phyloP scores from a whole-genome alignment of 2,329 filamentous ascomycete genomes.

The Elsinoe ampelina region DNA sequence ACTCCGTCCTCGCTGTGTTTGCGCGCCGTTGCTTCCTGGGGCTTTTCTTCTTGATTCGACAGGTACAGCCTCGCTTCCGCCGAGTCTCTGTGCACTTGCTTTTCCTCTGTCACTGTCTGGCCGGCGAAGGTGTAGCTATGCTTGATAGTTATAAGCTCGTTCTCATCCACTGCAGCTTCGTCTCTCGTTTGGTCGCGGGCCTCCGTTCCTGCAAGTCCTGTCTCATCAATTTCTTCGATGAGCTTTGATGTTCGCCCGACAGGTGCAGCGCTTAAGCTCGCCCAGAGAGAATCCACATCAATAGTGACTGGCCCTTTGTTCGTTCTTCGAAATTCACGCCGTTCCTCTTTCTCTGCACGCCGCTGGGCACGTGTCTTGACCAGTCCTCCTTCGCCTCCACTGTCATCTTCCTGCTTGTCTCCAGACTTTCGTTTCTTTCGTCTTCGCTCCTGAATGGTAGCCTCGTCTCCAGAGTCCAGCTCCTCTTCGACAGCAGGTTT shows the following conservation, averaged over 20 bases:
- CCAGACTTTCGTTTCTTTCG: conserved; percentile 32
- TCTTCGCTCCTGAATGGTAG: conserved; percentile 43
- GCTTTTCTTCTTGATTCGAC: conserved; percentile 29
- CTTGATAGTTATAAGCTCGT: conserved; percentile 46
- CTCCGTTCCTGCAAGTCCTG: conserved; percentile 14
- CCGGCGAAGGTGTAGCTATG: conserved; percentile 50
- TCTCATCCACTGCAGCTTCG: conserved; percentile 15
- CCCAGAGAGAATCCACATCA: conserved; percentile 48
- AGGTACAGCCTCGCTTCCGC: conserved; percentile 48
- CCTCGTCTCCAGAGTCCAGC: conserved; percentile 48
- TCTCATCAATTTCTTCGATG: conserved; percentile 4
- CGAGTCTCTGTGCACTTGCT: conserved; percentile 43
- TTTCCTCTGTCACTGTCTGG: conserved; percentile 45
- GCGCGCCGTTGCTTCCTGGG: conserved; percentile 27
- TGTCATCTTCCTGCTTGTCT: conserved; percentile 29
- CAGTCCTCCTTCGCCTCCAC: conserved; percentile 41
- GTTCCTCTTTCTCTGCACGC: conserved; percentile 39
- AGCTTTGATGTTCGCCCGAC: conserved; percentile 20
- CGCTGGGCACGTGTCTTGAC: conserved; percentile 47
- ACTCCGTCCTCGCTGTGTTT: conserved; percentile 20
- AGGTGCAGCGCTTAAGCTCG: conserved; percentile 37
- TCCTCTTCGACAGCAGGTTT: conserved; percentile 32
- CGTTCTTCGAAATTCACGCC: conserved; percentile 38
- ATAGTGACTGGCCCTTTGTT: conserved; percentile 41
- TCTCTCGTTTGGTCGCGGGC: conserved; percentile 18